Evolutionary conservation across 805 yeast genomes (phyloP).

Genomic region (Metschnikowia peoriensis): DNA sequence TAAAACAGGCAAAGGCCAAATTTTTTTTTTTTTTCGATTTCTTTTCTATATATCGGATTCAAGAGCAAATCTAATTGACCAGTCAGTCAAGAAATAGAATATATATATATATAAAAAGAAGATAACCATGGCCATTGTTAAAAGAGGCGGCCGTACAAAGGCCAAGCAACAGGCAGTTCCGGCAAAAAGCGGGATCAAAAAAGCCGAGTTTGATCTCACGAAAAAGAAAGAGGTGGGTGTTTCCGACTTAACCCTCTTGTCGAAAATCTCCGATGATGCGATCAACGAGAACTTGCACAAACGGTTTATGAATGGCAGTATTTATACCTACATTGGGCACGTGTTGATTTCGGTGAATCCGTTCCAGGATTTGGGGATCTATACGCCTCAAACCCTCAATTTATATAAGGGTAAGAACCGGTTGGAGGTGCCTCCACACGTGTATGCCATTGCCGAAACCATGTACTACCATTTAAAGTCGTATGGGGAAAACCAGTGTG

Average conservation of each 20-base stretch:
- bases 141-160: conserved; percentile 64
- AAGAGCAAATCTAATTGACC: no score
- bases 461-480: conserved; percentile 96
- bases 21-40: no score
- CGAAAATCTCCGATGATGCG: conserved; percentile 86
- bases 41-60: no score
- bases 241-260: conserved; percentile 84
- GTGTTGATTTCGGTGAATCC: conserved; percentile 96
- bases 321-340: conserved; percentile 92
- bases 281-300: conserved; percentile 89
- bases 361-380: conserved; percentile 92
- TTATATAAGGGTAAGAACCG: conserved; percentile 89
- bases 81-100: no score
- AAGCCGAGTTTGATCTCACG: conserved; percentile 84
- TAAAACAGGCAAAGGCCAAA: no score
- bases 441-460: conserved; percentile 94
- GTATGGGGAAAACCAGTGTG: conserved; percentile 93
- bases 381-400: conserved; percentile 73
- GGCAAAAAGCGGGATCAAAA: conserved; percentile 60
- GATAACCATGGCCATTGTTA: conserved; percentile 66
- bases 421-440: conserved; percentile 97
- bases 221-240: conserved; percentile 99
- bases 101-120: not conserved
- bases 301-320: conserved; percentile 84
- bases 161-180: conserved; percentile 56